Conservation (phyloP, 768 basidiomycete genomes). For the Suillus clintonianus region DNA sequence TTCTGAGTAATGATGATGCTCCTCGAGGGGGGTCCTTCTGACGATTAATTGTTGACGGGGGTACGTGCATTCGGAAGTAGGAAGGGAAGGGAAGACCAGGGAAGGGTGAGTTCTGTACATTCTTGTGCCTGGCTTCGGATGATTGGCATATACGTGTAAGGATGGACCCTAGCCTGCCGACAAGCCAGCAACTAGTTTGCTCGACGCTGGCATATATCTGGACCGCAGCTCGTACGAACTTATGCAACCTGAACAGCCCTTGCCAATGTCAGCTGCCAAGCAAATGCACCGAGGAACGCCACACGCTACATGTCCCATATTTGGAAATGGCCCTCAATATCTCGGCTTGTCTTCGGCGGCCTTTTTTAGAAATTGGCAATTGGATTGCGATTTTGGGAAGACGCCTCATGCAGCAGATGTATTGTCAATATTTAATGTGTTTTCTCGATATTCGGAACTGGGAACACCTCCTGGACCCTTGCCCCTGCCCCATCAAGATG, state of each 20-base stretch:
- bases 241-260: background rate
- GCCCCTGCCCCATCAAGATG: background rate
- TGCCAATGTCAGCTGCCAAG: background rate
- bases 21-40: background rate
- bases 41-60: constrained; percentile 5
- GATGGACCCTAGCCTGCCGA: background rate
- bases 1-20: background rate
- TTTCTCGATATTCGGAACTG: too few species aligned
- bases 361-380: background rate
- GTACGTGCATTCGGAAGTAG: background rate
- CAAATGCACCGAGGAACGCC: background rate
- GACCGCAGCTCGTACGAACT: background rate
- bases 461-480: too few species aligned
- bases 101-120: background rate
- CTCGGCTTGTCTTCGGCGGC: background rate
- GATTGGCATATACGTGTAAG: background rate
- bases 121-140: background rate
- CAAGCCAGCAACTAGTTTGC: background rate
- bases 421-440: too few species aligned
- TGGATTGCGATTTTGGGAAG: background rate
- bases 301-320: background rate
- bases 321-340: background rate
- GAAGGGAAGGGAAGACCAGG: background rate
- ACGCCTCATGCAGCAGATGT: too few species aligned
- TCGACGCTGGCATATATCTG: background rate